Evolutionary conservation across 768 basidiomycete genomes (phyloP).

Genomic region (Lepiota venenata): DNA sequence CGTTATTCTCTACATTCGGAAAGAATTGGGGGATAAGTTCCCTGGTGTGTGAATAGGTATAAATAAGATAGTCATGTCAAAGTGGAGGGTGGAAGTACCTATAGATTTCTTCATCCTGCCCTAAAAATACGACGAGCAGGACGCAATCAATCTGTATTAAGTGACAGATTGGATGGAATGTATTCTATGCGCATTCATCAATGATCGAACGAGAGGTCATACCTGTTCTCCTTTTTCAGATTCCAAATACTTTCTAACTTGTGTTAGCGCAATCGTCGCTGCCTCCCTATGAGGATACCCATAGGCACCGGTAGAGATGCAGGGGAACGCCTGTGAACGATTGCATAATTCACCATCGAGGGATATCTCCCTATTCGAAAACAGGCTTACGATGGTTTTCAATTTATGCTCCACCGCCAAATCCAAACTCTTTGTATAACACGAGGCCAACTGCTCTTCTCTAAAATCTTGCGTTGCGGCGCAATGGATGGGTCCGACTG

Average conservation of each 20-base stretch:
- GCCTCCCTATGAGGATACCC: slow-evolving; percentile 75
- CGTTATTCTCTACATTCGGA: slow-evolving; percentile 30
- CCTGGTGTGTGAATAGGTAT: slow-evolving; percentile 17
- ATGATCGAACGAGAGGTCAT: slow-evolving; percentile 18
- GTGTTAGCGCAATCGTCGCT: slow-evolving; percentile 63
- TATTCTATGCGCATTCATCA: background rate
- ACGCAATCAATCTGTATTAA: slow-evolving; percentile 56
- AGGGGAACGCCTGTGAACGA: slow-evolving; percentile 65
- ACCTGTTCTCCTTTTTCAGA: slow-evolving; percentile 46
- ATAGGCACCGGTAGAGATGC: slow-evolving; percentile 77
- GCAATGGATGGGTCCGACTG: slow-evolving; percentile 76
- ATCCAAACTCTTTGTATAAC: slow-evolving; percentile 63
- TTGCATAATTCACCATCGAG: background rate
- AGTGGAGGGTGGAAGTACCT: slow-evolving; percentile 42
- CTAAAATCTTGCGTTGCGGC: slow-evolving; percentile 34
- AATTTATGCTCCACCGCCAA: slow-evolving; percentile 58
- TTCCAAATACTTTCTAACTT: slow-evolving; percentile 56
- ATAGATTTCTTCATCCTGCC: slow-evolving; percentile 61
- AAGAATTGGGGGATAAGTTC: slow-evolving; percentile 64
- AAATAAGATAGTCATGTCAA: background rate
- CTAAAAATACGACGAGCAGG: slow-evolving; percentile 72
- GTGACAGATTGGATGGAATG: background rate
- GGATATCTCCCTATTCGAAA: background rate
- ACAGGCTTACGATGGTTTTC: slow-evolving; percentile 55
- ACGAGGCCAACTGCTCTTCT: slow-evolving; percentile 58